Evolutionary conservation across 228 moss, liverwort and hornwort genomes (phyloP).

Genomic region (Sphagnum fallax): DNA sequence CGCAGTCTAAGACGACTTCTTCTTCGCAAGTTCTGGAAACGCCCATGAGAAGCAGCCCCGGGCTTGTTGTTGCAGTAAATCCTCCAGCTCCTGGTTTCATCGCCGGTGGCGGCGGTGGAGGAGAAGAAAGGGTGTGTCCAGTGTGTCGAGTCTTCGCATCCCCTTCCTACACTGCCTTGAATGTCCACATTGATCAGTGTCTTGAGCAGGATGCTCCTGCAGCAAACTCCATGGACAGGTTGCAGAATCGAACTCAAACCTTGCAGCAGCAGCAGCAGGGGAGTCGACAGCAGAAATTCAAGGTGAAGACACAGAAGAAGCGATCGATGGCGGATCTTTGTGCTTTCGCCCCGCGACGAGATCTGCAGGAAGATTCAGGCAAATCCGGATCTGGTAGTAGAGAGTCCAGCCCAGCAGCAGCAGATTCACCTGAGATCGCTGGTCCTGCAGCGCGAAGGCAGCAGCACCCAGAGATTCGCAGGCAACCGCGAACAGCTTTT

Average conservation of each 20-base stretch:
- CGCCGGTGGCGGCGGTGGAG: neutral
- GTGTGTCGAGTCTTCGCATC: slow-evolving; percentile 3
- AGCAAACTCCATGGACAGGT: neutral
- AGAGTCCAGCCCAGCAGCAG: slow-evolving; percentile 3
- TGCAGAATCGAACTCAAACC: too few species aligned
- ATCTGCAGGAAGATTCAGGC: neutral
- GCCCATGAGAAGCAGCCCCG: too few species aligned
- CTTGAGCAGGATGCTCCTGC: neutral
- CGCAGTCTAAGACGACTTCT: too few species aligned
- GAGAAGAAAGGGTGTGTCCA: slow-evolving; percentile 6
- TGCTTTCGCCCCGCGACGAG: slow-evolving; percentile 5
- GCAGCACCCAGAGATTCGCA: neutral
- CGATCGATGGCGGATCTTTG: slow-evolving; percentile 9
- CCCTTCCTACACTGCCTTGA: slow-evolving; percentile 5
- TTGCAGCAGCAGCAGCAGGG: neutral
- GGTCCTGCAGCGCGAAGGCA: neutral
- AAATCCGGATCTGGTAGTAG: neutral
- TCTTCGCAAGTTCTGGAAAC: too few species aligned
- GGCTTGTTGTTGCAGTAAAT: too few species aligned
- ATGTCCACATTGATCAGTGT: slow-evolving; percentile 7
- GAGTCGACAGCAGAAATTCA: neutral
- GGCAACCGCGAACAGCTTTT: slow-evolving; percentile 7
- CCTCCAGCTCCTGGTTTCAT: neutral
- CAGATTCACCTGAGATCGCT: neutral
- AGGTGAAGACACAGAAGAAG: slow-evolving; percentile 9